phyloP scores from a whole-genome alignment of 768 basidiomycete species.

The Termitomyces sp. region DNA sequence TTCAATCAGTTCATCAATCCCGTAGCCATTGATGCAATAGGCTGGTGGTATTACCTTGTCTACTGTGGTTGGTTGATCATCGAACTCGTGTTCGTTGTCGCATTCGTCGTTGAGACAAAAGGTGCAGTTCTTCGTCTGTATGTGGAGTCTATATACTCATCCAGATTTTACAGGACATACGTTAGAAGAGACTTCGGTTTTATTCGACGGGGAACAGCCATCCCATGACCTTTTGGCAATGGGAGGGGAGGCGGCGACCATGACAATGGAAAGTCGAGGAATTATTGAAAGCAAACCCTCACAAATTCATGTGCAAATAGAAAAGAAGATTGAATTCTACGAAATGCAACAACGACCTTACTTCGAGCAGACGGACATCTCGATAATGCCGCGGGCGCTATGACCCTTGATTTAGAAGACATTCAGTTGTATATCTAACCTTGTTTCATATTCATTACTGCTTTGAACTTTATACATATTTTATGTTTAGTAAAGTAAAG shows the following conservation, averaged over 20 bases:
- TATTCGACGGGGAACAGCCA: slow-evolving; percentile 61
- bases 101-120: slow-evolving; percentile 58
- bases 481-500: not conserved
- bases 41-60: slow-evolving; percentile 57
- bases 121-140: slow-evolving; percentile 25
- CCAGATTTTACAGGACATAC: slow-evolving; percentile 30
- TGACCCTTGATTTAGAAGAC: not conserved
- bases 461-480: not conserved
- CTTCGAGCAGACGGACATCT: slow-evolving; percentile 1
- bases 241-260: slow-evolving; percentile 43
- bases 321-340: slow-evolving; percentile 4
- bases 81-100: slow-evolving; percentile 52
- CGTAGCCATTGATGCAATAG: slow-evolving; percentile 54
- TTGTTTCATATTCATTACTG: not conserved
- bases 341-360: slow-evolving; percentile 10
- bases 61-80: slow-evolving; percentile 61
- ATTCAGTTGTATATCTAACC: slow-evolving; percentile 5
- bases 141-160: not conserved
- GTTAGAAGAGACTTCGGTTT: slow-evolving; percentile 65
- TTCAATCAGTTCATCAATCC: slow-evolving; percentile 83
- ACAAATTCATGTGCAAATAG: not conserved
- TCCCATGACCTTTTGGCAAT: slow-evolving; percentile 36
- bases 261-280: slow-evolving; percentile 26
- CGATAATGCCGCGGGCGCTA: slow-evolving; percentile 3
- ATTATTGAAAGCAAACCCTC: slow-evolving; percentile 8